A percentile compares a stretch with the other conserved stretches of the same genome.
These are phyloP conservation scores for Cylindrotheca fusiformis DNA, from an alignment of 108 stramenopile species.

Conservation along the genomic window DNA sequence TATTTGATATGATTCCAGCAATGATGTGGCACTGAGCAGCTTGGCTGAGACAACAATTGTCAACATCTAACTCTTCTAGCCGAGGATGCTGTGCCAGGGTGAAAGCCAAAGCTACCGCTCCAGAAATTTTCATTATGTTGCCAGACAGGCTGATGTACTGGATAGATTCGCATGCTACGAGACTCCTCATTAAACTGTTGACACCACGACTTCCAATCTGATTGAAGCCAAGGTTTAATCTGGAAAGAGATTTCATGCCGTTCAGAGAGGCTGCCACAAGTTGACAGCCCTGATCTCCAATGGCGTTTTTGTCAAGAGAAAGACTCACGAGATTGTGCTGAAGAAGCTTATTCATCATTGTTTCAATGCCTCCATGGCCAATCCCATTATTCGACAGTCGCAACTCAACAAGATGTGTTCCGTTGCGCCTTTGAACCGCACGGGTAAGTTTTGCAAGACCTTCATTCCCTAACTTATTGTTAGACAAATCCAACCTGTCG, in stretches of 20 bases:
- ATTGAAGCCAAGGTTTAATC: slow-evolving; percentile 79
- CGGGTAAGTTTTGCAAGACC: slow-evolving; percentile 69
- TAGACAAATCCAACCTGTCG: slow-evolving; percentile 77
- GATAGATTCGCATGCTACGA: slow-evolving; percentile 80
- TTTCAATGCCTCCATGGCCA: slow-evolving; percentile 68
- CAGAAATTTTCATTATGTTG: slow-evolving; percentile 78
- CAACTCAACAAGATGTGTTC: slow-evolving; percentile 59
- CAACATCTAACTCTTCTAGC: slow-evolving; percentile 69
- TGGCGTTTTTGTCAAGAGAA: slow-evolving; percentile 81
- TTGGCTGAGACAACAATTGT: slow-evolving; percentile 88
- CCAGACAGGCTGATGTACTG: slow-evolving; percentile 80
- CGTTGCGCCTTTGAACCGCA: slow-evolving; percentile 57
- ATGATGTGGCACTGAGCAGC: slow-evolving; percentile 87
- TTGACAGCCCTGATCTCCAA: slow-evolving; percentile 88
- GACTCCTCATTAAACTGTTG: slow-evolving; percentile 77
- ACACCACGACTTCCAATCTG: slow-evolving; percentile 85
- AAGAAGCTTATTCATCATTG: slow-evolving; percentile 83
- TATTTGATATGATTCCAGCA: slow-evolving; percentile 84
- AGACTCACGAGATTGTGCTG: slow-evolving; percentile 77
- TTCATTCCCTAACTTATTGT: slow-evolving; percentile 80
- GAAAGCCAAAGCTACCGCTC: slow-evolving; percentile 84
- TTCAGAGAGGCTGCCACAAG: slow-evolving; percentile 83
- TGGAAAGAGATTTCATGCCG: slow-evolving; percentile 66
- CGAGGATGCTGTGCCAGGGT: slow-evolving; percentile 82
- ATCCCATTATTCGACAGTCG: slow-evolving; percentile 72